A percentile compares a stretch with the other conserved stretches of the same genome.
These are phyloP conservation scores for Astragalus glycyphyllos DNA, from an alignment of 306 rosid species.

Conservation along the genomic window DNA sequence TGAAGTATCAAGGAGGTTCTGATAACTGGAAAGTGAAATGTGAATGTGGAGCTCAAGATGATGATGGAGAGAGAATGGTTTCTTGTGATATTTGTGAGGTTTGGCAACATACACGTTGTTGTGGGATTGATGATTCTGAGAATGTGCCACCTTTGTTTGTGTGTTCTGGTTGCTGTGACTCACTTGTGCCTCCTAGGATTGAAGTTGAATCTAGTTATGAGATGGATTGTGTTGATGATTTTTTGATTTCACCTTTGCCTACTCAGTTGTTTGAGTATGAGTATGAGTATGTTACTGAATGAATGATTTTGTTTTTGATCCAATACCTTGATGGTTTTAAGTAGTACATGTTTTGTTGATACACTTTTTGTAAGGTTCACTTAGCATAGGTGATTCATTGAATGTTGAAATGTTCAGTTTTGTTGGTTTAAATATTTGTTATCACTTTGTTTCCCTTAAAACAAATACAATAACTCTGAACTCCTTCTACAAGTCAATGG, in stretches of 20 bases:
- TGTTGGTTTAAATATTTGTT: not conserved
- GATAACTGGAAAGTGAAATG: constrained; percentile 82
- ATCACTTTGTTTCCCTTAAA: not conserved
- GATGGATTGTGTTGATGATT: constrained; percentile 47
- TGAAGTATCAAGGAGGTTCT: constrained; percentile 72
- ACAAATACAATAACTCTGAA: too few species aligned
- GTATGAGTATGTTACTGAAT: constrained; percentile 41
- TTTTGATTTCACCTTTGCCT: constrained; percentile 42
- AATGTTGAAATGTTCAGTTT: not conserved
- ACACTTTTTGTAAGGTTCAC: not conserved
- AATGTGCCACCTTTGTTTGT: constrained; percentile 72
- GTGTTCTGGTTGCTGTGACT: constrained; percentile 67
- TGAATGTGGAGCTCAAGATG: constrained; percentile 85
- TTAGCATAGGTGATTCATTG: not conserved
- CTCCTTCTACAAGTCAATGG: too few species aligned
- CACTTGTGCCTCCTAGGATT: constrained; percentile 55
- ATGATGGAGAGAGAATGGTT: constrained; percentile 94
- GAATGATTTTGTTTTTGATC: constrained; percentile 39
- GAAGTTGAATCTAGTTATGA: constrained; percentile 33
- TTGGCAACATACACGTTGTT: constrained; percentile 87
- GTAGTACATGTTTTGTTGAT: not conserved
- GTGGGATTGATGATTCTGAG: constrained; percentile 71
- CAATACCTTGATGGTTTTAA: not conserved
- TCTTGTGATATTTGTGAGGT: constrained; percentile 87
- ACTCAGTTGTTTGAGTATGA: constrained; percentile 43